These are phyloP conservation scores for Aureobasidium sp. DNA, from an alignment of 2,329 filamentous ascomycete genomes.

Conservation along the genomic window DNA sequence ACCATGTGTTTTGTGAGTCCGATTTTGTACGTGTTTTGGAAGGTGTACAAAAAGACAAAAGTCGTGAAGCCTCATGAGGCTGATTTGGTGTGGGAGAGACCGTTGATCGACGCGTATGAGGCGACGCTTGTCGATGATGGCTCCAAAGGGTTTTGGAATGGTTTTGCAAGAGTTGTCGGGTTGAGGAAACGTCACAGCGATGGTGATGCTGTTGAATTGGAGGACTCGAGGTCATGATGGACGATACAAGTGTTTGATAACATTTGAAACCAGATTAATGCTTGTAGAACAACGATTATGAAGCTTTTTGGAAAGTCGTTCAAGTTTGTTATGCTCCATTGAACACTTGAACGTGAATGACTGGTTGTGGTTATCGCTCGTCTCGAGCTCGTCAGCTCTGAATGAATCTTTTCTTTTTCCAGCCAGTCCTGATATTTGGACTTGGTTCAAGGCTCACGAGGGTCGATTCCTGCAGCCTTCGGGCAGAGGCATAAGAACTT, in stretches of 20 bases:
- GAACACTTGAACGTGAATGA: too few species aligned
- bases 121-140: conserved; percentile 35
- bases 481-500: too few species aligned
- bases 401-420: too few species aligned
- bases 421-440: too few species aligned
- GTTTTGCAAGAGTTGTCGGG: background rate
- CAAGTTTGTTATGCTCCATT: too few species aligned
- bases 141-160: conserved; percentile 14
- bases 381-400: too few species aligned
- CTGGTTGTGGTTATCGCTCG: too few species aligned
- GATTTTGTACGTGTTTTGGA: conserved; percentile 54
- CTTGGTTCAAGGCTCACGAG: too few species aligned
- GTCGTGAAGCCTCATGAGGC: conserved; percentile 48
- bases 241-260: too few species aligned
- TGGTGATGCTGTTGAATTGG: background rate
- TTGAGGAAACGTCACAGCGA: background rate
- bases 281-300: too few species aligned
- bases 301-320: too few species aligned
- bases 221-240: background rate
- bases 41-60: conserved; percentile 54
- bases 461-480: too few species aligned
- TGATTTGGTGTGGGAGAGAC: conserved; percentile 56
- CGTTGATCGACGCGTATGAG: conserved; percentile 53
- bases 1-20: conserved; percentile 51
- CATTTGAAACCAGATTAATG: background rate